Conservation (phyloP, 257 asterid genomes). For the Lantana camara region DNA sequence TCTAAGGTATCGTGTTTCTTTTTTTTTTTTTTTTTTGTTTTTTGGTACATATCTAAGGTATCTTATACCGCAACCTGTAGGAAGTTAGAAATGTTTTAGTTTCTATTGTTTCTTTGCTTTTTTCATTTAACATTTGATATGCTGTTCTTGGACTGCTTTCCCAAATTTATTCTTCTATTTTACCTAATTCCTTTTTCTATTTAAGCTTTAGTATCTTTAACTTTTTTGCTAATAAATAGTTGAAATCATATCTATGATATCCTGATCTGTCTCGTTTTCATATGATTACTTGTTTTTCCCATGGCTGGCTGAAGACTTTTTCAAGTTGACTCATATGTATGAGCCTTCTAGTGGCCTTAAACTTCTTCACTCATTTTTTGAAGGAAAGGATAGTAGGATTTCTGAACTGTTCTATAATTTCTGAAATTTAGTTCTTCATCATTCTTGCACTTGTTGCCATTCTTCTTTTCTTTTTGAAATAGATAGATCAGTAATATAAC, state of each 20-base stretch:
- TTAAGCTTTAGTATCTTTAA: neutral
- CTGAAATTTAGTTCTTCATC: neutral
- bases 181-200: neutral
- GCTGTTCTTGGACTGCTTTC: constrained; percentile 3
- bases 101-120: too few relatives aligned
- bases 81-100: constrained; percentile 1
- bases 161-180: neutral
- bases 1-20: constrained; percentile 72
- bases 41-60: too few relatives aligned
- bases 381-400: neutral
- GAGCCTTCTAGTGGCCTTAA: neutral
- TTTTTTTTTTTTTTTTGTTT: too few relatives aligned
- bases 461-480: neutral
- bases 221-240: constrained; percentile 5
- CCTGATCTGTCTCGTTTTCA: constrained; percentile 3
- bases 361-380: neutral
- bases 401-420: too few relatives aligned
- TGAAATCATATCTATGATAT: neutral
- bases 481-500: neutral
- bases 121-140: constrained; percentile 6
- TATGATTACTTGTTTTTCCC: neutral
- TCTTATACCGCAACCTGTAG: neutral
- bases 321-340: neutral
- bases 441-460: neutral
- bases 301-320: neutral